These are phyloP conservation scores for Colletotrichum eremochloae DNA, from an alignment of 2,329 filamentous ascomycete species.

Conservation along the genomic window DNA sequence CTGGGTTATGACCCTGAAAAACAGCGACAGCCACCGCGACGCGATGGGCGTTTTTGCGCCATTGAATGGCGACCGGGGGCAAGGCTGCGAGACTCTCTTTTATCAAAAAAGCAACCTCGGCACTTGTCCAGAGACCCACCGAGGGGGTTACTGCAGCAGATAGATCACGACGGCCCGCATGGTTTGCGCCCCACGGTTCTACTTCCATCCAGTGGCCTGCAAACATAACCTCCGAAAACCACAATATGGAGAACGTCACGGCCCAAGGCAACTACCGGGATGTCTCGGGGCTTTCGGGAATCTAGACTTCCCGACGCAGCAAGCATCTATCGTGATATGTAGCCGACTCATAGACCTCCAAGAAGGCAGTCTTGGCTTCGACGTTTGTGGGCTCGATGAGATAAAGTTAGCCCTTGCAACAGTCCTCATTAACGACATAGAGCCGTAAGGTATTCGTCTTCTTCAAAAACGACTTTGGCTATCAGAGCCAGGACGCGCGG, in stretches of 20 bases:
- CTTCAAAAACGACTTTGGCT: background rate
- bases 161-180: background rate
- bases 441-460: background rate
- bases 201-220: too few species aligned
- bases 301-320: too few species aligned
- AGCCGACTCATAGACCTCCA: background rate
- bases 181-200: too few species aligned
- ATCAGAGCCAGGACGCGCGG: conserved; percentile 16
- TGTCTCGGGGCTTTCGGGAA: too few species aligned
- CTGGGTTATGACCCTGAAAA: too few species aligned
- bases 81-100: background rate
- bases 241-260: too few species aligned
- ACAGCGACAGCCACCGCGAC: too few species aligned
- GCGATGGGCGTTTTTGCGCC: background rate
- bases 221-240: too few species aligned
- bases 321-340: background rate
- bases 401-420: conserved; percentile 1
- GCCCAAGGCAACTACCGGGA: too few species aligned
- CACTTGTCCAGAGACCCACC: background rate
- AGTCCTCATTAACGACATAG: background rate
- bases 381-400: conserved; percentile 19
- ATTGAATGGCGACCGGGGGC: background rate
- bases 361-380: conserved; percentile 11
- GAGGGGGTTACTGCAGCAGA: background rate
- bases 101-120: background rate